Base-by-base conservation (phyloP, 2,329 filamentous ascomycete genomes). In the Coccinonectria pachysandricola region DNA sequence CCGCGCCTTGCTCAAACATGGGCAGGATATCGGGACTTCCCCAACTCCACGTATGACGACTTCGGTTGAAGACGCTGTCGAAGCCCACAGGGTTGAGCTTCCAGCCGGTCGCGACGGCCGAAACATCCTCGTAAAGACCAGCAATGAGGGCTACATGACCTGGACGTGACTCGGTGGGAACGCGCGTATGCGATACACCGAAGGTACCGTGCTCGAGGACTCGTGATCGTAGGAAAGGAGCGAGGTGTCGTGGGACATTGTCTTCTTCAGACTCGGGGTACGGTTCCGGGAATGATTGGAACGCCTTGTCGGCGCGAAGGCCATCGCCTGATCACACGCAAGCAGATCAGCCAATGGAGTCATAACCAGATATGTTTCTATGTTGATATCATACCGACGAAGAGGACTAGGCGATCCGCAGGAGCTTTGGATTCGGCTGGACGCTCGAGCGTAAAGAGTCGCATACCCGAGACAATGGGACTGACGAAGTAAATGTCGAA, bases 401-500 rank as follows among this genome's bases (percentile, higher is more conserved):
- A 93, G 15, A 98, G 71, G 24, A 98, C 81, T 31, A 98, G 68
- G 37, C 91, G 75, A 55, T 91, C 84, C 5, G 92, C 88, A 2
- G 91, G 91, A 12, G 87, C 72, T 53, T 79, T 75, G 26, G 56
- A 54, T 26, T 60, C 58, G 21, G 57, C 43, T 19, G 70, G 60
- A 29, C 77, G 67, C 33, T 86, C 72, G 19, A 92, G 65, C 23
- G 65, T 60, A 56, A 85, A 87, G 34, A 86, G 71, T 48, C 71
- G 75, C 91, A 98, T 98, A 50, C 91, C 91, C 62, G 79, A 82
- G 28, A 96, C 91, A 43, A 98, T 91, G 12, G 91, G 91, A 53
- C 86, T 95, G 50, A 95, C 86, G 52, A 98, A 98, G 60, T 98
- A 96, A 39, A 96, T 91, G 56, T 95, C 87, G 60, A 98, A 98